Conservation (phyloP, 2,329 filamentous ascomycete genomes). For the Fusarium lateritium region DNA sequence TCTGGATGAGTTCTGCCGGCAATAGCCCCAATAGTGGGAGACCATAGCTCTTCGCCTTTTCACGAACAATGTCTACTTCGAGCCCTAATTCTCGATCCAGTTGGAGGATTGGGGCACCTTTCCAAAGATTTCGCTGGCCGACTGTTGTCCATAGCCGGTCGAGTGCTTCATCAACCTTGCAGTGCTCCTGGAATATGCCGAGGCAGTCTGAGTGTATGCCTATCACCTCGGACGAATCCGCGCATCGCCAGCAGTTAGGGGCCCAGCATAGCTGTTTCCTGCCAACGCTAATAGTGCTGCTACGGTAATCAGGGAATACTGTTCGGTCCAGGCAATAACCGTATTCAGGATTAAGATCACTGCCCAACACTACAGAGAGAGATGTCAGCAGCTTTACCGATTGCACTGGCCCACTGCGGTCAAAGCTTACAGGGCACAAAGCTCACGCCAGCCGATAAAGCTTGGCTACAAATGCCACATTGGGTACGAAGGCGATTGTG, state of each 20-base stretch:
- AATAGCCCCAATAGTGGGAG: not conserved
- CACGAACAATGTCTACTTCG: conserved; percentile 10
- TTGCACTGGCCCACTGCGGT: accelerated
- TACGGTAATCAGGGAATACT: not conserved
- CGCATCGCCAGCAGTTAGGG: conserved; percentile 10
- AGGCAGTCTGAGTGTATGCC: conserved; percentile 9
- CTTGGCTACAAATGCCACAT: conserved; percentile 16
- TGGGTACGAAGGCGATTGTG: conserved; percentile 11
- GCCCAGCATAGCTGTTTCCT: conserved; percentile 6
- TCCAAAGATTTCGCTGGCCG: conserved; percentile 13
- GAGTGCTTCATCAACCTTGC: not conserved
- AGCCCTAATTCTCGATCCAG: conserved; percentile 3
- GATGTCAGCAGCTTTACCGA: not conserved
- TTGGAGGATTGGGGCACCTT: conserved; percentile 10
- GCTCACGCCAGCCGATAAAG: not conserved
- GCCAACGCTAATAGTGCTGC: not conserved
- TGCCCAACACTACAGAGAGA: not conserved
- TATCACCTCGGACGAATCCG: not conserved
- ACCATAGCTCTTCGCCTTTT: conserved; percentile 8
- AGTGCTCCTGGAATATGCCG: conserved; percentile 4
- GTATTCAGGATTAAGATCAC: not conserved
- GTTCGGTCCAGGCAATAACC: not conserved
- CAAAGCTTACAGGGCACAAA: conserved; percentile 11
- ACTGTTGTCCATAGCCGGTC: conserved; percentile 17
- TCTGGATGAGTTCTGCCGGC: conserved; percentile 15